These are phyloP conservation scores for Fomitopsis betulina DNA, from an alignment of 1,284 basidiomycete species.

Conservation along the genomic window DNA sequence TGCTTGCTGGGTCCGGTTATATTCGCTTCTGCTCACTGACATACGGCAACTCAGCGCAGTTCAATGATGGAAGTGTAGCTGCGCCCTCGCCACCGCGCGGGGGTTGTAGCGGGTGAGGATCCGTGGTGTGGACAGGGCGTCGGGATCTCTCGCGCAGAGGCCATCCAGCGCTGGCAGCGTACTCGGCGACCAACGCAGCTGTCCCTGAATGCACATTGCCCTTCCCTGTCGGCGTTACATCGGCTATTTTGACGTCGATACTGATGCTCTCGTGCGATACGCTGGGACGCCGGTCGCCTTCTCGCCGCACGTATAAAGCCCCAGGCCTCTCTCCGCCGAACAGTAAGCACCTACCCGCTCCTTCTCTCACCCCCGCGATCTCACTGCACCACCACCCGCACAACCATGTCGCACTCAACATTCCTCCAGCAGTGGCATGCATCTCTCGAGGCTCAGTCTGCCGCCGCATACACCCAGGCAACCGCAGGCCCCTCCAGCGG, in stretches of 20 bases:
- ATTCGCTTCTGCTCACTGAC: background rate
- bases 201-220: background rate
- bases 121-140: background rate
- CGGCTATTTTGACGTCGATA: background rate
- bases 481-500: background rate
- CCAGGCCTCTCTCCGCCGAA: background rate
- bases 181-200: background rate
- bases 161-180: background rate
- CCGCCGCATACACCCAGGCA: background rate
- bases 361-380: background rate
- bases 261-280: background rate
- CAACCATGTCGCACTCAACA: background rate
- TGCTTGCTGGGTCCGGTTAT: conserved; percentile 1
- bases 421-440: conserved; percentile 1
- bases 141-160: background rate
- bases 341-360: conserved; percentile 1
- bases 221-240: conserved; percentile 1
- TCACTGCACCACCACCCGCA: background rate
- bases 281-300: background rate
- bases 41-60: background rate
- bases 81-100: background rate
- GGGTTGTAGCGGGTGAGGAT: background rate
- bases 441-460: background rate
- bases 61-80: background rate
- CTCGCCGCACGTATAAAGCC: background rate